Evolutionary conservation across 495 filamentous ascomycete genomes (phyloP).

Genomic region (Daldinia childiae): DNA sequence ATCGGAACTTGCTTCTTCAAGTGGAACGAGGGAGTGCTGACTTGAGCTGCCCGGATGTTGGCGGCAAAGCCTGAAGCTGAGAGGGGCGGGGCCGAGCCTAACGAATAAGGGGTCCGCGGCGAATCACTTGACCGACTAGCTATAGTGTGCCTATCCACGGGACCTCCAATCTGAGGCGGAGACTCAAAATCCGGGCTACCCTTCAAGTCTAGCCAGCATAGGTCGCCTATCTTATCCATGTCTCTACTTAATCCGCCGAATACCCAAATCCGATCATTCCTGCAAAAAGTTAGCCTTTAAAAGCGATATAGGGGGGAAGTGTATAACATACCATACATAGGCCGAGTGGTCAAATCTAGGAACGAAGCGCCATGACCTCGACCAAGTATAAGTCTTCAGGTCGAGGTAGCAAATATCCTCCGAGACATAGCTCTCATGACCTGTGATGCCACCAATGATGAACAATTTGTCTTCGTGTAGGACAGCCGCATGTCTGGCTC

Average conservation of each 20-base stretch:
- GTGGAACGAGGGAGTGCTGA: slow-evolving; percentile 73
- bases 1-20: slow-evolving; percentile 74
- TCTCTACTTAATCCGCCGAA: slow-evolving; percentile 93
- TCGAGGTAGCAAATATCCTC: slow-evolving; percentile 97
- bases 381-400: slow-evolving; percentile 98
- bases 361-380: slow-evolving; percentile 92
- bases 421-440: slow-evolving; percentile 84
- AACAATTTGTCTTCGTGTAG: slow-evolving; percentile 97
- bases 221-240: slow-evolving; percentile 93
- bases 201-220: slow-evolving; percentile 97
- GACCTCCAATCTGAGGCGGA: slow-evolving; percentile 71
- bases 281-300: slow-evolving; percentile 28
- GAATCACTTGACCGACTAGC: slow-evolving; percentile 50
- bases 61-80: slow-evolving; percentile 82
- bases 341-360: slow-evolving; percentile 92
- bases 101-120: slow-evolving; percentile 54
- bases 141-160: slow-evolving; percentile 59
- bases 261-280: slow-evolving; percentile 89
- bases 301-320: background rate
- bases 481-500: slow-evolving; percentile 91
- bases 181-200: slow-evolving; percentile 84
- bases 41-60: slow-evolving; percentile 87
- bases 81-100: slow-evolving; percentile 52
- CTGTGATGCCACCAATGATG: slow-evolving; percentile 88
- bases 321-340: slow-evolving; percentile 72